Evolutionary conservation across 768 basidiomycete species (phyloP).

Genomic region (Xerocomellus intermedius): DNA sequence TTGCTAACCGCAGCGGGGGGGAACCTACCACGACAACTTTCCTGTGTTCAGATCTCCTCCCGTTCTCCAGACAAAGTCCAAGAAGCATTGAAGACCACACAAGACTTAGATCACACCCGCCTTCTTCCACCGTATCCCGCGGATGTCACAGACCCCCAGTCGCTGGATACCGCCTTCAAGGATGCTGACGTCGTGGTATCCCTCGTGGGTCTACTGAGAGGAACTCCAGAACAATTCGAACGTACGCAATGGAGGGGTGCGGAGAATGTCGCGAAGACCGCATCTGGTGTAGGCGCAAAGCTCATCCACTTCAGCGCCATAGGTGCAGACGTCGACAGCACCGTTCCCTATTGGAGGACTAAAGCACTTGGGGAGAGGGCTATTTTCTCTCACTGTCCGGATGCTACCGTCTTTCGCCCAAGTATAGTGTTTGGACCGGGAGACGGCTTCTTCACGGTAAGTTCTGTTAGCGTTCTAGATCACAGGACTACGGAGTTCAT

Average conservation of each 20-base stretch:
- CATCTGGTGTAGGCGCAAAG: conserved; percentile 52
- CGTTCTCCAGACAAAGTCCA: conserved; percentile 49
- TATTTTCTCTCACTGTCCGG: conserved; percentile 43
- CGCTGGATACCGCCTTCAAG: conserved; percentile 48
- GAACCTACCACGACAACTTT: conserved; percentile 10
- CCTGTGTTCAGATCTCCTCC: conserved; percentile 55
- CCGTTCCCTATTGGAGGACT: conserved; percentile 58
- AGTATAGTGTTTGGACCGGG: conserved; percentile 76
- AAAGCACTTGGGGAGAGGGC: conserved; percentile 63
- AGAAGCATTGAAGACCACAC: conserved; percentile 29
- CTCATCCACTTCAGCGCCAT: conserved; percentile 71
- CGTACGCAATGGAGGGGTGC: conserved; percentile 44
- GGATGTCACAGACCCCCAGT: conserved; percentile 52
- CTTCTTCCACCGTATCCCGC: conserved; percentile 43
- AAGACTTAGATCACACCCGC: conserved; percentile 31
- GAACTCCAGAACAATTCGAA: no score
- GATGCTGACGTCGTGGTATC: conserved; percentile 61
- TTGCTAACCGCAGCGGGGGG: conserved; percentile 38
- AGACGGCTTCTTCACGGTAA: conserved; percentile 71
- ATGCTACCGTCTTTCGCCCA: conserved; percentile 65
- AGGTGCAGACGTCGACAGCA: conserved; percentile 60
- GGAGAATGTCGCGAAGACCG: conserved; percentile 59
- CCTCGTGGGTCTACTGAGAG: conserved; percentile 27
- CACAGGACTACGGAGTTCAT: background rate
- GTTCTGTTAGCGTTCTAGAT: conserved; percentile 16